Percentiles rank a stretch among this genome's conserved stretches.
These are phyloP conservation scores for Conringia planisiliqua DNA, from an alignment of 345 rosid genomes.

Conservation along the genomic window DNA sequence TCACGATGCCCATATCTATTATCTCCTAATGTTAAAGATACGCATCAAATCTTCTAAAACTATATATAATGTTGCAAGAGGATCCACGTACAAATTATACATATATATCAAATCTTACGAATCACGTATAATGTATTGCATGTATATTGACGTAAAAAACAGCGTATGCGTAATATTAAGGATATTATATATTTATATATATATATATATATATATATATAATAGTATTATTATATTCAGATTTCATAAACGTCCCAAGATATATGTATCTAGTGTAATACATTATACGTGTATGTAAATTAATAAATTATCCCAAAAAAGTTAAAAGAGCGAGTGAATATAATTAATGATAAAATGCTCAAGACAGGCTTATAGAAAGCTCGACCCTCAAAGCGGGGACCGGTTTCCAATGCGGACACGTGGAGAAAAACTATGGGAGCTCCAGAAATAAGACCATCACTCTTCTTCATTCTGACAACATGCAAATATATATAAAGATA, in stretches of 20 bases:
- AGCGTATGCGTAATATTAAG: background rate
- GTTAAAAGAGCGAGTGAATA: background rate
- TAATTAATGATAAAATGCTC: background rate
- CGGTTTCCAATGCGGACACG: conserved; percentile 21
- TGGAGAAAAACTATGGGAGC: conserved; percentile 8
- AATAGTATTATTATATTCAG: background rate
- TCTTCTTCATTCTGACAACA: conserved; percentile 22
- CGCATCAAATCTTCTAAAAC: background rate
- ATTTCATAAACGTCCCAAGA: background rate
- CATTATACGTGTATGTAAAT: too few relatives aligned
- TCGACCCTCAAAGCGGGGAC: conserved; percentile 42
- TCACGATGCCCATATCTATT: background rate
- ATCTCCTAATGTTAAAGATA: background rate
- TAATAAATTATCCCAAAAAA: background rate
- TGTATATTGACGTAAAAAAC: background rate
- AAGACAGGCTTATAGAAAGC: conserved; percentile 7
- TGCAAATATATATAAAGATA: background rate
- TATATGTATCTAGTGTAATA: background rate
- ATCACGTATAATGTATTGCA: background rate
- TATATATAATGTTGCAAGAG: background rate
- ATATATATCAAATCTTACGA: background rate
- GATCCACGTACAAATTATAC: background rate
- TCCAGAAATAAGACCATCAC: conserved; percentile 11
- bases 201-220: too few relatives aligned
- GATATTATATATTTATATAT: too few relatives aligned